Conservation (phyloP, 2,329 filamentous ascomycete genomes). For the Epichloe coenophiala region DNA sequence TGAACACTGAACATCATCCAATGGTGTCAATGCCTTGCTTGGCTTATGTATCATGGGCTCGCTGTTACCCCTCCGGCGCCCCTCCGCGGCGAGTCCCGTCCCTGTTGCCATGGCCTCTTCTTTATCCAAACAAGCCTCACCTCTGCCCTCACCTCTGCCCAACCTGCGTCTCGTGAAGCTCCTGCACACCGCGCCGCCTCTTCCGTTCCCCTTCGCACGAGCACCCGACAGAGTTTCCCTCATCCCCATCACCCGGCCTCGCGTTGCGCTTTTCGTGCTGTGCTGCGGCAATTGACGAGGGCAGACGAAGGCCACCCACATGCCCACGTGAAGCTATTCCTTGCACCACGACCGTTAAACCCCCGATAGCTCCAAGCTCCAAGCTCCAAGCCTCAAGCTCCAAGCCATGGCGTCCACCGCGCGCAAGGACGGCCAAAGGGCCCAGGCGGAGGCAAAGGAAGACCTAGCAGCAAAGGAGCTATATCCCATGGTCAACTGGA, state of each 20-base stretch:
- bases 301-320: background rate
- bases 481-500: conserved; percentile 57
- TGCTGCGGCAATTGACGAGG: background rate
- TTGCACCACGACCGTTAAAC: background rate
- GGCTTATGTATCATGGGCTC: too few relatives aligned
- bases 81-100: background rate
- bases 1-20: too few relatives aligned
- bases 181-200: background rate
- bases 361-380: background rate
- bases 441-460: conserved; percentile 33
- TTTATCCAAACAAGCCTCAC: background rate
- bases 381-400: background rate
- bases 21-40: too few relatives aligned
- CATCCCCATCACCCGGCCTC: background rate
- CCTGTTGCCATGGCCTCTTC: background rate
- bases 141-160: background rate
- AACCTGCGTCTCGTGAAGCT: background rate
- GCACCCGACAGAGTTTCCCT: background rate
- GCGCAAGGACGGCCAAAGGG: conserved; percentile 33
- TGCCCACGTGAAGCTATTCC: background rate
- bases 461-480: conserved; percentile 35
- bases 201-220: background rate
- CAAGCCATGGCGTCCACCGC: conserved; percentile 7
- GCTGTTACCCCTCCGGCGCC: background rate
- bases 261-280: background rate